Conservation (phyloP, 768 basidiomycete species). For the Chiua virens region DNA sequence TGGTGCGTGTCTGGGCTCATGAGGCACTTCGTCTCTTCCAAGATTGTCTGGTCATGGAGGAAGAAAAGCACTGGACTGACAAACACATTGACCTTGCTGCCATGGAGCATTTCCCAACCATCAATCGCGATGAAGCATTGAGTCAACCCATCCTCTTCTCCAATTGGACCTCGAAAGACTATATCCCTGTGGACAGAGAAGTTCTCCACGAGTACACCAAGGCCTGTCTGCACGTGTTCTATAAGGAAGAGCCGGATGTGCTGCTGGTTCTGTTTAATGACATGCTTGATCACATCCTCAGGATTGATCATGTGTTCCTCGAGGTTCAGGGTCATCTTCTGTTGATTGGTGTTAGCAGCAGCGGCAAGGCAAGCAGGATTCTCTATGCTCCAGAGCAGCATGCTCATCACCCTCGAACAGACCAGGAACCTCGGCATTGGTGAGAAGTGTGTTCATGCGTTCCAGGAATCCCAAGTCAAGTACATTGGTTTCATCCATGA, state of each 20-base stretch:
- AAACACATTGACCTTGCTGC: constrained; percentile 85
- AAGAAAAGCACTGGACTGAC: constrained; percentile 94
- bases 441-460: constrained; percentile 98
- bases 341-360: constrained; percentile 96
- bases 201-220: constrained; percentile 94
- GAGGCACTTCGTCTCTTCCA: constrained; percentile 97
- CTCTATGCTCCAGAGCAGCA: constrained; percentile 58
- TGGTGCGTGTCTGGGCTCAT: constrained; percentile 98
- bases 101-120: constrained; percentile 89
- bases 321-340: constrained; percentile 96
- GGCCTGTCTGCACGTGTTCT: constrained; percentile 93
- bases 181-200: constrained; percentile 93
- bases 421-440: constrained; percentile 99
- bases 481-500: constrained; percentile 99
- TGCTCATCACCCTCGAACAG: constrained; percentile 99
- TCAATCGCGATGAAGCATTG: constrained; percentile 85
- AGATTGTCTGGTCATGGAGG: constrained; percentile 91
- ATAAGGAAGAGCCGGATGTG: constrained; percentile 98
- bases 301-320: constrained; percentile 98
- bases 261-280: constrained; percentile 98
- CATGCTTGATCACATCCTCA: constrained; percentile 94
- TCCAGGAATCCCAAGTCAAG: constrained; percentile 98
- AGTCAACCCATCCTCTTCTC: constrained; percentile 92
- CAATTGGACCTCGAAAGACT: constrained; percentile 98
- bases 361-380: constrained; percentile 76